Conservation (phyloP, 768 basidiomycete genomes). For the Russula vinacea region DNA sequence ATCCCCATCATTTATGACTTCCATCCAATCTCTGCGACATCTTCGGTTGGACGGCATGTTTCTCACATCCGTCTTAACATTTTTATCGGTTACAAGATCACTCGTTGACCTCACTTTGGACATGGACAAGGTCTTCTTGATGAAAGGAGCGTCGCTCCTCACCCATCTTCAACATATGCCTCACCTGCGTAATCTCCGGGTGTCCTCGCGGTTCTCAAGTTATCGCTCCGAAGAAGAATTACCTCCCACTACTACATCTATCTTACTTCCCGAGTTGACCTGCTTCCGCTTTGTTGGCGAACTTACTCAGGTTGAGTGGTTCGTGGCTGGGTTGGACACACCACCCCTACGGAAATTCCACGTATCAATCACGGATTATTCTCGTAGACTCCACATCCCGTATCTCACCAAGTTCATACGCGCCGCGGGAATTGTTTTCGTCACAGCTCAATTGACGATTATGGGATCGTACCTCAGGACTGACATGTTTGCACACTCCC, state of each 20-base stretch:
- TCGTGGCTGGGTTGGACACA: background rate
- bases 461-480: too few relatives aligned
- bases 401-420: constrained; percentile 1
- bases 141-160: background rate
- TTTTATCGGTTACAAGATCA: background rate
- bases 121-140: background rate
- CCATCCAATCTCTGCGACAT: background rate
- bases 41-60: background rate
- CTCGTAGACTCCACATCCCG: background rate
- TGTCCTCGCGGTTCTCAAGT: background rate
- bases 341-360: background rate
- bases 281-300: background rate
- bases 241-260: too few relatives aligned
- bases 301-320: background rate
- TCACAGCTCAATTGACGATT: too few relatives aligned
- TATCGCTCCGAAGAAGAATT: too few relatives aligned
- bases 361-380: background rate
- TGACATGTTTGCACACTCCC: too few relatives aligned
- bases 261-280: background rate
- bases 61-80: background rate
- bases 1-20: too few relatives aligned
- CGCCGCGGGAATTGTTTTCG: too few relatives aligned
- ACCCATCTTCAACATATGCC: background rate
- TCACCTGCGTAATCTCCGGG: background rate
- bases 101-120: background rate